Evolutionary conservation across 2,329 filamentous ascomycete species (phyloP), one percentile per base, ranked within the genome.

Genomic region (Polychaeton citri): DNA sequence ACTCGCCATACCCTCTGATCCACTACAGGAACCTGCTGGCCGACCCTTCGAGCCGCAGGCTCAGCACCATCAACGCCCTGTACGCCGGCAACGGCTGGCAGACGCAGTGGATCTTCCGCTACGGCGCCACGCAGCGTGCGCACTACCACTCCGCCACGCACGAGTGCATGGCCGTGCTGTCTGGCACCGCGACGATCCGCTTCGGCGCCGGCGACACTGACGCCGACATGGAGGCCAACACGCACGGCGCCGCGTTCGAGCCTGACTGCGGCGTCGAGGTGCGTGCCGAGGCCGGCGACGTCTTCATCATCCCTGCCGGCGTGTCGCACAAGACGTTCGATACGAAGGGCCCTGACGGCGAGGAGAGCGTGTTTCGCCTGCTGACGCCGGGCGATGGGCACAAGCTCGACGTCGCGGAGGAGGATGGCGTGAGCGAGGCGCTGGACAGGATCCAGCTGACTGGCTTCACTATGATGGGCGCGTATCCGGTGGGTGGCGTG

Each of bases 141-240:
- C 73, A 76, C 51, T 76, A 74, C 45, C 73, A 76, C 50, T 68
- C 67, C 2, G 47, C 52, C 6, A 63, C 67, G 0, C 72, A 76
- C 45, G 73, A 77, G 53, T 67, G 64, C 49, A 74, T 76, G 68
- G 64, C 59, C 15, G 70, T 75, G 0, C 57, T 74, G 0, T 66
- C 66, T 0, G 71, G 71, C 2, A 57, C 54, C 0, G 71, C 69
- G 0, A 66, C 55, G 0, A 71, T 76, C 35, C 62, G 69, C 2
- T 72, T 74, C 38, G 71, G 72, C 3, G 68, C 66, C 3, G 69
- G 64, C 0, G 71, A 74, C 39, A 62, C 63, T 0, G 49, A 45
- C 1, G 44, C 54, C 0, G 60, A 66, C 21, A 40, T 59, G 0
- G 53, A 64, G 2, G 53, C 53, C 5, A 63, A 55, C 33, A 66